phyloP scores from a whole-genome alignment of 176 grass and related monocot genomes.

The Typha latifolia region DNA sequence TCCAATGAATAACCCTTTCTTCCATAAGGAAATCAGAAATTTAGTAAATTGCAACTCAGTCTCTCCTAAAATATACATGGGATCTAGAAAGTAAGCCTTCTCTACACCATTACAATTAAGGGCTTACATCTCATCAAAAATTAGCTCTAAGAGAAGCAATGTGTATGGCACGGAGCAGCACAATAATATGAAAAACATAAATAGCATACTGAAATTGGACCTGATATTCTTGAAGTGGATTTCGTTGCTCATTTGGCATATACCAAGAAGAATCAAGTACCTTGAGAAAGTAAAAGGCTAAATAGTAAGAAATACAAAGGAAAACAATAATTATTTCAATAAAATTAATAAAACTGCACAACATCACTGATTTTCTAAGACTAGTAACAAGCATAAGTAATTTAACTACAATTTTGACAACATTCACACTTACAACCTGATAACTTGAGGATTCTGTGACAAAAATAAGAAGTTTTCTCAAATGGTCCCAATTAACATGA shows the following conservation, averaged over 20 bases:
- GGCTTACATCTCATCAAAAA: neutral
- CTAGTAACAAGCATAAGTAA: neutral
- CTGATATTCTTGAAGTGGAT: constrained; percentile 94
- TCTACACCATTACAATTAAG: neutral
- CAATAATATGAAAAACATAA: too few relatives aligned
- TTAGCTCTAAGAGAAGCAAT: too few relatives aligned
- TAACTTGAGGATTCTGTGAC: neutral
- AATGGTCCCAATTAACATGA: neutral
- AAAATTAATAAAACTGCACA: neutral
- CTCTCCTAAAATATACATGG: neutral
- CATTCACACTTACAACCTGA: neutral
- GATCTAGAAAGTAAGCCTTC: neutral
- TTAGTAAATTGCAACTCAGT: too few relatives aligned
- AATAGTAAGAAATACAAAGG: constrained; percentile 3
- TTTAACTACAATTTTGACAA: neutral
- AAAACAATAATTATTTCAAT: neutral
- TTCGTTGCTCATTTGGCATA: constrained; percentile 84
- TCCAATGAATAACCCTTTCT: too few relatives aligned
- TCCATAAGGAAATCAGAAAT: too few relatives aligned
- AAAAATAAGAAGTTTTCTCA: neutral
- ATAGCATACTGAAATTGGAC: constrained; percentile 13
- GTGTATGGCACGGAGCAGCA: too few relatives aligned
- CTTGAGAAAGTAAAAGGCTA: constrained; percentile 24
- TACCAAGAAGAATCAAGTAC: constrained; percentile 99
- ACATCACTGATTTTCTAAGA: neutral